phyloP scores from a whole-genome alignment of 352 stramenopile genomes.

The Pythium monospermum region DNA sequence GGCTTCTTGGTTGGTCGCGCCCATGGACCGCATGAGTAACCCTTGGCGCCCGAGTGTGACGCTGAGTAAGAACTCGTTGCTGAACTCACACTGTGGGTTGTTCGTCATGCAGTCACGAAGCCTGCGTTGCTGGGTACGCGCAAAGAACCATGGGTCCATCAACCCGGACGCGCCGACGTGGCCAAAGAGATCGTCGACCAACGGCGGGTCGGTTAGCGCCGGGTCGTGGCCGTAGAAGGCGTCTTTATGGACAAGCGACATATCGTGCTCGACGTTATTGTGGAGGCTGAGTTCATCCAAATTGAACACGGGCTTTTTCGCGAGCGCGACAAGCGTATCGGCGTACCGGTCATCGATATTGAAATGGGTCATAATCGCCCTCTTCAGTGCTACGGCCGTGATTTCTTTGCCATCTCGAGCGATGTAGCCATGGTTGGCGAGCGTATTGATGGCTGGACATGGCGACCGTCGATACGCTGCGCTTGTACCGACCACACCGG shows the following conservation, averaged over 20 bases:
- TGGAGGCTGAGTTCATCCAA: conserved; percentile 37
- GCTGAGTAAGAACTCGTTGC: not conserved
- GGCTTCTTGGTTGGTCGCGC: conserved; percentile 4
- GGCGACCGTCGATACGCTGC: conserved; percentile 9
- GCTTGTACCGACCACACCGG: not conserved
- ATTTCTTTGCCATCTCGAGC: conserved; percentile 34
- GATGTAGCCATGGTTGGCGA: conserved; percentile 19
- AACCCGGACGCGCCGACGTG: conserved; percentile 5
- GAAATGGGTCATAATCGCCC: conserved; percentile 34
- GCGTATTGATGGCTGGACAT: conserved; percentile 26
- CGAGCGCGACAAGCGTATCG: conserved; percentile 18
- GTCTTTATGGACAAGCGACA: conserved; percentile 28
- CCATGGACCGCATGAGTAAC: conserved; percentile 24
- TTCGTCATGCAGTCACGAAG: conserved; percentile 3
- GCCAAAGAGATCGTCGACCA: conserved; percentile 27
- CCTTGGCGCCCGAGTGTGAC: conserved; percentile 22
- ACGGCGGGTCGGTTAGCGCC: conserved; percentile 16
- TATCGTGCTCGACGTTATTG: conserved; percentile 28
- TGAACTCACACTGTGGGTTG: conserved; percentile 8
- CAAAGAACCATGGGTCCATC: conserved; percentile 2
- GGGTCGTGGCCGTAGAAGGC: conserved; percentile 30
- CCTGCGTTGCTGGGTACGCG: conserved; percentile 11
- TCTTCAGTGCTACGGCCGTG: conserved; percentile 15
- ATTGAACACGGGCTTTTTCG: conserved; percentile 32
- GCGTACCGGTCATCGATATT: conserved; percentile 35